These are phyloP conservation scores for Aspergillus latus DNA, from an alignment of 2,329 filamentous ascomycete species.

Conservation along the genomic window DNA sequence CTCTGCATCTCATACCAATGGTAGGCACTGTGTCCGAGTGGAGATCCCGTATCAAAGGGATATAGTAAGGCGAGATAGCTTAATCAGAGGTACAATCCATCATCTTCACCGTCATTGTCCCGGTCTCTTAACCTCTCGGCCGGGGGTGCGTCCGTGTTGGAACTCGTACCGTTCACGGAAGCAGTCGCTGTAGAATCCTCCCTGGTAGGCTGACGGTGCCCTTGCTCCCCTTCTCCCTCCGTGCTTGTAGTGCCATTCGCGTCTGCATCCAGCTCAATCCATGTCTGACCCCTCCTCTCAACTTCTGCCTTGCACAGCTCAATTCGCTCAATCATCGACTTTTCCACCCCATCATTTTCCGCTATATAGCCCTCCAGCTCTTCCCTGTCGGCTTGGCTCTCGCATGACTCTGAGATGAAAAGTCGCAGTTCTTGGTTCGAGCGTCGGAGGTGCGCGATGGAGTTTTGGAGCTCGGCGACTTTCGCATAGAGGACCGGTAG, in stretches of 20 bases:
- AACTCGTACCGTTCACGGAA: constrained; percentile 23
- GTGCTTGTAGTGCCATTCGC: constrained; percentile 20
- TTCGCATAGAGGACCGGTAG: constrained; percentile 61
- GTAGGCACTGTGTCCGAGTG: neutral
- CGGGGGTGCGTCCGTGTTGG: neutral
- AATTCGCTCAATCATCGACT: constrained; percentile 57
- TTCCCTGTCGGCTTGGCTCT: constrained; percentile 51
- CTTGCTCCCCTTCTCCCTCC: neutral
- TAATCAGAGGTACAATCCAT: constrained; percentile 34
- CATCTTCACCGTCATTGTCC: constrained; percentile 10
- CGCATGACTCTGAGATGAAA: constrained; percentile 49
- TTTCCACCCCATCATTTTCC: constrained; percentile 60
- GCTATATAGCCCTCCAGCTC: constrained; percentile 44
- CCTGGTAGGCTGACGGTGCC: neutral
- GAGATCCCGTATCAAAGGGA: neutral
- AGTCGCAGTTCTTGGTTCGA: constrained; percentile 59
- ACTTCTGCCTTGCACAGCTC: constrained; percentile 53
- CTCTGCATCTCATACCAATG: neutral
- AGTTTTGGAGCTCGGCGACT: constrained; percentile 61
- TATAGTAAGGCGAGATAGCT: neutral
- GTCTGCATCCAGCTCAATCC: constrained; percentile 41
- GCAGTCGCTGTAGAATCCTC: constrained; percentile 1
- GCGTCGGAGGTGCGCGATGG: constrained; percentile 56
- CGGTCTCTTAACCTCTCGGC: neutral
- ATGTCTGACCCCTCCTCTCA: constrained; percentile 55